Base-by-base conservation (phyloP, 2,329 filamentous ascomycete species). In the Dactylellina leptospora region DNA sequence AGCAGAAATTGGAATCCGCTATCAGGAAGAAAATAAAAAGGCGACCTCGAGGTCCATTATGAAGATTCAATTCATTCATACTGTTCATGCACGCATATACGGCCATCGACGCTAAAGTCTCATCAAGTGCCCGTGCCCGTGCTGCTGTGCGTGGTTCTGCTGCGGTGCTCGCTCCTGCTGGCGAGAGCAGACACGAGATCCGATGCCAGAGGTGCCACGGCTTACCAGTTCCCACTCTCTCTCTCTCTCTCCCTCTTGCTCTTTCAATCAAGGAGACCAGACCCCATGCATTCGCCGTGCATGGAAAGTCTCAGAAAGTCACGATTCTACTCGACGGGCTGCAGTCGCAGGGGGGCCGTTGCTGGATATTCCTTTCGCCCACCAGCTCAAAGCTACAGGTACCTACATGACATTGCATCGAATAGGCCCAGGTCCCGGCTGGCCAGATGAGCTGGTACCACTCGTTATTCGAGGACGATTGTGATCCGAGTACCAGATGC, bases 401-500 rank as follows among this genome's bases (percentile, higher is more conserved):
- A 71, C 66, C 58, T 71, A 71, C 66, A 71, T 62, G 66, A 59
- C 58, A 63, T 58, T 71, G 66, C 58, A 71, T 62, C 58, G 58
- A 62, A 54, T 10, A 16, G n/a, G 38, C 36, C 36, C 30, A 28
- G 20, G 22, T 47, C n/a, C 45, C 27, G 55, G 28, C 38, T 38
- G 36, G 28, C 42, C 50, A 71, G 66, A 71, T 71, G 66, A 71
- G 66, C 64, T 71, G 64, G 64, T 71, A 71, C 58, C 64, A 70
- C 56, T 69, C 36, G 51, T 25, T 40, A 38, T 23, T 53, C 36
- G 33, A 38, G 16, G 23, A 4, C 36, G 18, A 40, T 40, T 16
- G 13, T n/a, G 36, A 16, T n/a, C 36, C 36, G 36, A 11, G 36
- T 40, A n/a, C 36, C 6, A n/a, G 36, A 40, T 45, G 40, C 11